phyloP scores from a whole-genome alignment of 2,329 filamentous ascomycete genomes.

The Cordyceps cateniannulata region DNA sequence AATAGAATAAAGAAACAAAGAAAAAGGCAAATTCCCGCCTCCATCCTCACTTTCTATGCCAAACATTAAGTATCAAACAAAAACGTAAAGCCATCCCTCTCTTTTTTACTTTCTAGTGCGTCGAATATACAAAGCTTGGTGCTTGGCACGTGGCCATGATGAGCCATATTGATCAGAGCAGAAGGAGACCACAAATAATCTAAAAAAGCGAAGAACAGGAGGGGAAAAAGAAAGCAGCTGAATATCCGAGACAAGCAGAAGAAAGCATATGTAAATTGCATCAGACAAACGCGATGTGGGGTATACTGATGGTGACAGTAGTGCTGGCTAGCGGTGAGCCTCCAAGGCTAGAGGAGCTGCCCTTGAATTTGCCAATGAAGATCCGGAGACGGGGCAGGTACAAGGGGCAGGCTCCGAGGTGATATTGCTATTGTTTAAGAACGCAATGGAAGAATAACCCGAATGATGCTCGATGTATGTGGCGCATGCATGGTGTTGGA shows the following conservation, averaged over 20 bases:
- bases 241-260: neutral
- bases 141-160: neutral
- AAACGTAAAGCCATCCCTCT: neutral
- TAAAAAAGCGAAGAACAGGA: neutral
- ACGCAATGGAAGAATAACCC: slow-evolving; percentile 2
- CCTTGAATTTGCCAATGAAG: neutral
- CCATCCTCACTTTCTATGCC: slow-evolving; percentile 9
- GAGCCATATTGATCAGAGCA: neutral
- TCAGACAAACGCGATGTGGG: slow-evolving; percentile 17
- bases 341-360: neutral
- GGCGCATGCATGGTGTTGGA: neutral
- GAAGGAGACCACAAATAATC: neutral
- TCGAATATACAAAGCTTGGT: neutral
- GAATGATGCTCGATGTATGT: neutral
- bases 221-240: neutral
- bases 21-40: neutral
- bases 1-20: neutral
- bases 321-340: neutral
- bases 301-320: slow-evolving; percentile 20
- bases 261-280: neutral
- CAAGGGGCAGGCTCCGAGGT: neutral
- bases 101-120: neutral
- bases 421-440: neutral
- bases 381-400: neutral
- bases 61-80: slow-evolving; percentile 11